phyloP scores from a whole-genome alignment of 768 basidiomycete genomes.

The Hericium coralloides region DNA sequence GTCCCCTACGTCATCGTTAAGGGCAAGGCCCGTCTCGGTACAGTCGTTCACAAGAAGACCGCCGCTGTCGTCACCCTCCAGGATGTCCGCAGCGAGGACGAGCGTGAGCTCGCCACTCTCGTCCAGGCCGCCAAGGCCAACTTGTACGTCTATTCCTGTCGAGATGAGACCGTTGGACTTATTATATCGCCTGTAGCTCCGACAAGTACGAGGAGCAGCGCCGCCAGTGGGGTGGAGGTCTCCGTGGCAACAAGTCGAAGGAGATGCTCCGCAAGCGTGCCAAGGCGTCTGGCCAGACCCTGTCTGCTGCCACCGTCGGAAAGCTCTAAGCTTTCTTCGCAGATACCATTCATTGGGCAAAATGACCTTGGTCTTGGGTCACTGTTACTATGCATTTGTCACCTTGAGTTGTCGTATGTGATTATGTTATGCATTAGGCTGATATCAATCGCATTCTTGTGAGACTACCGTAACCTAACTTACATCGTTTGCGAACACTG shows the following conservation, averaged over 20 bases:
- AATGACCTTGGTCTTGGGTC: neutral
- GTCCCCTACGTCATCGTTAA: conserved; percentile 98
- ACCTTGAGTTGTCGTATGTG: neutral
- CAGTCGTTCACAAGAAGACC: conserved; percentile 98
- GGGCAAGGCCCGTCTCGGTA: conserved; percentile 96
- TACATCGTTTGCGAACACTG: neutral
- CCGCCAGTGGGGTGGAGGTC: conserved; percentile 91
- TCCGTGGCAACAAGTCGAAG: conserved; percentile 91
- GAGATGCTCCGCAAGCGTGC: conserved; percentile 92
- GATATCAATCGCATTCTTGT: neutral
- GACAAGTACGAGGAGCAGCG: conserved; percentile 92
- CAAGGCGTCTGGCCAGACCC: conserved; percentile 74
- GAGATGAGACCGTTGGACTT: neutral
- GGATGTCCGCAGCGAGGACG: conserved; percentile 93
- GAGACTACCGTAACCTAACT: neutral
- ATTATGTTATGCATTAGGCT: neutral
- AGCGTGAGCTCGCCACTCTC: conserved; percentile 86
- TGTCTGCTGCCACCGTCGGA: conserved; percentile 43
- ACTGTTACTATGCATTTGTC: neutral
- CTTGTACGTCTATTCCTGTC: conserved; percentile 50
- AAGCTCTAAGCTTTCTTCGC: conserved; percentile 45
- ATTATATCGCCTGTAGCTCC: conserved; percentile 35
- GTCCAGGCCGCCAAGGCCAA: conserved; percentile 94
- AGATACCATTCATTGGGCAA: neutral
- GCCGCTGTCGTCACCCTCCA: conserved; percentile 85